Conservation (phyloP, 306 rosid species). For the Cucurbita ficifolia region DNA sequence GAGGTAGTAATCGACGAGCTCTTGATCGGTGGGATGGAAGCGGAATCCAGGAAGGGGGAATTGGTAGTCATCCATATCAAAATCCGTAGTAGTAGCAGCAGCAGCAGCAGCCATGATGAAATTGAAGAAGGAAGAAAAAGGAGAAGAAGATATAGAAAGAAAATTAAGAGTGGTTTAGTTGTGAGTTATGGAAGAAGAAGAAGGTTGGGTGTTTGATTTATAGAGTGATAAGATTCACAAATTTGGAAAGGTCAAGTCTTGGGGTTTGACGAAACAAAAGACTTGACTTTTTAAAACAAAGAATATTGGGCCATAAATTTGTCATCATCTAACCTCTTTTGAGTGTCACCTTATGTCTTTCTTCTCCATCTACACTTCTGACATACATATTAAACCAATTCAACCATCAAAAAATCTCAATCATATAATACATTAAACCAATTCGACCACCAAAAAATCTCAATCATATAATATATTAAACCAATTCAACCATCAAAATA, state of each 20-base stretch:
- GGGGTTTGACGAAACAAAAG: neutral
- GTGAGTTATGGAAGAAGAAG: neutral
- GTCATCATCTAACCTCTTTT: neutral
- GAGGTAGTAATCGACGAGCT: slow-evolving; percentile 75
- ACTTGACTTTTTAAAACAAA: neutral
- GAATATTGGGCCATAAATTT: neutral
- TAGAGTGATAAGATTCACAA: neutral
- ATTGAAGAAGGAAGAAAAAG: neutral
- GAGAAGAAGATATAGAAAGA: neutral
- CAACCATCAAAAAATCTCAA: too few species aligned
- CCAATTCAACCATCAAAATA: too few species aligned
- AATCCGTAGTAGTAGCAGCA: neutral
- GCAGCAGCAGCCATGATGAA: neutral
- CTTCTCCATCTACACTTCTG: too few species aligned
- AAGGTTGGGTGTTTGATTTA: neutral
- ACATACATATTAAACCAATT: too few species aligned
- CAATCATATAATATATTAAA: too few species aligned
- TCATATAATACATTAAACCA: too few species aligned
- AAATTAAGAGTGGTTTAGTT: neutral
- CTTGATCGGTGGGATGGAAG: slow-evolving; percentile 90
- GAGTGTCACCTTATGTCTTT: too few species aligned
- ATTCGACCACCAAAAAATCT: too few species aligned
- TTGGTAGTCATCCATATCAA: slow-evolving; percentile 1
- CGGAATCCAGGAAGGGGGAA: slow-evolving; percentile 73
- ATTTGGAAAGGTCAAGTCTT: neutral